Evolutionary conservation across 164 flowering plant genomes (phyloP), one percentile per base, ranked within the genome.

Genomic region (Tetrastigma voinierianum): DNA sequence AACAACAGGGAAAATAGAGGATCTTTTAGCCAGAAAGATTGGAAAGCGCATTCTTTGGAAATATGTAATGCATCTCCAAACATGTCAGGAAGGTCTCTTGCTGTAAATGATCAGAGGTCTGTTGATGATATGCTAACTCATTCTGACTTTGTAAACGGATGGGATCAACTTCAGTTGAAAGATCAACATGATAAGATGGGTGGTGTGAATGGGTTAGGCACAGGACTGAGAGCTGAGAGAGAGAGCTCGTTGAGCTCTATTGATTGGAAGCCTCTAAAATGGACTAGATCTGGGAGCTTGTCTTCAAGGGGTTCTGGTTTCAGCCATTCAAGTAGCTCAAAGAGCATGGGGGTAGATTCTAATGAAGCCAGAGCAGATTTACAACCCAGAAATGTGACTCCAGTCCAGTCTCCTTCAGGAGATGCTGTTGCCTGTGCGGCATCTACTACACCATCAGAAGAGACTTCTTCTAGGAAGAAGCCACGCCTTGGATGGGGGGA

Each of bases 401-500:
- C 85, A 8, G 64, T 78, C 32, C 81, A 75, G 57, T 88, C 90
- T 14, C 86, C 88, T 51, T 70, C 92, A 2, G 83, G 79, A 20
- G 91, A 87, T 71, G 84, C 80, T 66, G 70, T 71, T 67, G 77
- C 82, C 5, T 81, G 74, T 74, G 74, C 62, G 17, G 57, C 82
- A 19, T 72, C 88, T 59, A 51, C 74, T 45, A 69, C 68, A 2
- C 71, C 81, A 0, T 67, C 61, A 19, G 97, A 87, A 23, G 96
- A 86, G 32, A 71, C 81, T 10, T 64, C 75, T 51, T 76, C 90
- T 25, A 81, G 84, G 81, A 96, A 96, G 84, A 96, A 90, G 75
- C 94, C 86, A 51, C 91, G 99, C 17, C 98, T 96, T 58, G 90
- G 91, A 21, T 96, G 98, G 98, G 99, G 99, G 32, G 93, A 96